Evolutionary conservation across 495 filamentous ascomycete genomes (phyloP).

Genomic region (Tirmania nivea): DNA sequence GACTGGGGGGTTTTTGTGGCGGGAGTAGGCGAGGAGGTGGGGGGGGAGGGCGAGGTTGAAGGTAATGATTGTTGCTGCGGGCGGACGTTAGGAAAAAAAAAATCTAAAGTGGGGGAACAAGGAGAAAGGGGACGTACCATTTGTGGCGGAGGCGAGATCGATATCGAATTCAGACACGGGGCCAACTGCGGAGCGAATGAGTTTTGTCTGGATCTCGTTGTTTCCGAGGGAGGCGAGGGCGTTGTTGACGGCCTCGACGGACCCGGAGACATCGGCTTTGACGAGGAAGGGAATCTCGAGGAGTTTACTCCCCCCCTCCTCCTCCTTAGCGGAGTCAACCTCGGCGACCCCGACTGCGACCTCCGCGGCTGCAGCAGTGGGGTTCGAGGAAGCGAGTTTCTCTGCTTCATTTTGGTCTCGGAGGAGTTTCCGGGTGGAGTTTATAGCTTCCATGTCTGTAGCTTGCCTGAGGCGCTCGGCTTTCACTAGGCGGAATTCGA

Average conservation of each 20-base stretch:
- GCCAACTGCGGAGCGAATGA: conserved; percentile 60
- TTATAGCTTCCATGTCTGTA: conserved; percentile 55
- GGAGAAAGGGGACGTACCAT: conserved; percentile 19
- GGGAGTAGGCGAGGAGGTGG: conserved; percentile 46
- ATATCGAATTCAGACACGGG: conserved; percentile 70
- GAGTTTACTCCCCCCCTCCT: conserved; percentile 17
- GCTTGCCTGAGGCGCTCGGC: conserved; percentile 31
- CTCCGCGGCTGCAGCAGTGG: conserved; percentile 1
- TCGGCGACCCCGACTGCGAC: conserved; percentile 6
- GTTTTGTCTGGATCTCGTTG: conserved; percentile 53
- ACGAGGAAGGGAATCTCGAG: conserved; percentile 56
- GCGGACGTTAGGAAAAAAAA: background rate
- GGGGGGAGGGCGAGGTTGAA: conserved; percentile 64
- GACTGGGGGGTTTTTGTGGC: conserved; percentile 34
- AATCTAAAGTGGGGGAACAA: background rate
- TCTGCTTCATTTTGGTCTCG: conserved; percentile 27
- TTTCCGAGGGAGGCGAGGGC: conserved; percentile 55
- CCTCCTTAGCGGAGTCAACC: conserved; percentile 1
- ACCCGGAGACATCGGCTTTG: conserved; percentile 84
- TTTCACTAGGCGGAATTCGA: conserved; percentile 48
- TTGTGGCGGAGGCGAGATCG: conserved; percentile 55
- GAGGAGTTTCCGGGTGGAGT: conserved; percentile 37
- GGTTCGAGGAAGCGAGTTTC: conserved; percentile 4
- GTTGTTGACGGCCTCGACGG: conserved; percentile 69
- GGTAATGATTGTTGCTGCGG: conserved; percentile 40